Conservation (phyloP, 495 filamentous ascomycete species). For the Penicillium samsonianum region DNA sequence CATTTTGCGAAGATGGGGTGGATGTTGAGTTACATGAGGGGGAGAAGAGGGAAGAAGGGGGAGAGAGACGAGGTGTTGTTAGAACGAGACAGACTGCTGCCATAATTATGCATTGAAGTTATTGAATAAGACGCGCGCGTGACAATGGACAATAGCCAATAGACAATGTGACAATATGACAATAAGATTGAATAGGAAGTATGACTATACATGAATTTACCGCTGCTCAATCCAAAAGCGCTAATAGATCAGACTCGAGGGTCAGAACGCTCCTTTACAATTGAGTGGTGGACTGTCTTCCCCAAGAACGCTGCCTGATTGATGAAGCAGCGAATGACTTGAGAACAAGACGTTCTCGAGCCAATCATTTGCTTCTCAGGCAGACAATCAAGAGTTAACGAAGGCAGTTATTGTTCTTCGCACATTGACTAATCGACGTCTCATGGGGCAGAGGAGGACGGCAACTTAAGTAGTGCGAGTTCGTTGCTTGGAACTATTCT, state of each 20-base stretch:
- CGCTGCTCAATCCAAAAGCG: slow-evolving; percentile 36
- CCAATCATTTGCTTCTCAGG: slow-evolving; percentile 30
- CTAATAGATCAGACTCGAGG: slow-evolving; percentile 6
- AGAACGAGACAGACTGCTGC: background rate
- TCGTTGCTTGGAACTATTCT: slow-evolving; percentile 11
- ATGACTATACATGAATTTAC: slow-evolving; percentile 30
- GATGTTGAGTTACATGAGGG: background rate
- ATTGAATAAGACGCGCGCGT: slow-evolving; percentile 5
- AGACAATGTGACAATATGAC: slow-evolving; percentile 9
- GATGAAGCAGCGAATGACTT: slow-evolving; percentile 35
- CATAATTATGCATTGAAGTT: background rate
- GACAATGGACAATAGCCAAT: background rate
- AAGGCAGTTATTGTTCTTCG: slow-evolving; percentile 67
- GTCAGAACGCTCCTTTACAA: slow-evolving; percentile 30
- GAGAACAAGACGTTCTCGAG: slow-evolving; percentile 44
- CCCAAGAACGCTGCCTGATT: slow-evolving; percentile 34
- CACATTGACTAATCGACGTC: slow-evolving; percentile 93
- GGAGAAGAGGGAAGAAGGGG: slow-evolving; percentile 1
- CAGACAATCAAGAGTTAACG: slow-evolving; percentile 32
- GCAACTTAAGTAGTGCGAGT: slow-evolving; percentile 89
- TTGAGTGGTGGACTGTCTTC: slow-evolving; percentile 43
- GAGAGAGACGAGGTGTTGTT: background rate
- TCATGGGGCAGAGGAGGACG: slow-evolving; percentile 68
- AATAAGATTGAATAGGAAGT: background rate
- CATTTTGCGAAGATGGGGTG: background rate